A percentile compares a stretch with the other conserved stretches of the same genome.
These are phyloP conservation scores for Agaricus blazei DNA, from an alignment of 768 basidiomycete species.

Conservation along the genomic window DNA sequence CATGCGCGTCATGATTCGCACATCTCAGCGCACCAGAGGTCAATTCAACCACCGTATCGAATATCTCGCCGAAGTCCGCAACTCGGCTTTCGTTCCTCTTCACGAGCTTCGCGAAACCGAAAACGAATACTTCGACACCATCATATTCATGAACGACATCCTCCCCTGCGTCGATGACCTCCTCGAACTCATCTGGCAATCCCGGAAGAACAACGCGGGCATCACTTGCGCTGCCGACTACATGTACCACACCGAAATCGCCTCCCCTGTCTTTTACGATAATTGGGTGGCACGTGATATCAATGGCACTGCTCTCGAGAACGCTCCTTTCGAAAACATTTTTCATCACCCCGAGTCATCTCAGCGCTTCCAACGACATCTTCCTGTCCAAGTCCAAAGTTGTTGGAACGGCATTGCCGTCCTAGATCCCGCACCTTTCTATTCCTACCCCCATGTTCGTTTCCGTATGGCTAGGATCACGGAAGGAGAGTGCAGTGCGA, in stretches of 20 bases:
- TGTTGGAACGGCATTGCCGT: slow-evolving; percentile 99
- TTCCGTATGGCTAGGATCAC: slow-evolving; percentile 93
- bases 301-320: slow-evolving; percentile 97
- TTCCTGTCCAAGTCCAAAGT: slow-evolving; percentile 93
- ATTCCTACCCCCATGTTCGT: slow-evolving; percentile 81
- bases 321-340: slow-evolving; percentile 91
- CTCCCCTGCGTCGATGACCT: slow-evolving; percentile 97
- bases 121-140: slow-evolving; percentile 92
- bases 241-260: slow-evolving; percentile 97
- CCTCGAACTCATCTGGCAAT: slow-evolving; percentile 97
- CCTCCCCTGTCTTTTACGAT: slow-evolving; percentile 93
- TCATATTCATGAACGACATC: slow-evolving; percentile 99
- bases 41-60: slow-evolving; percentile 99
- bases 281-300: slow-evolving; percentile 99
- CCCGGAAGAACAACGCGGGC: slow-evolving; percentile 87
- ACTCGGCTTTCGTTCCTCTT: slow-evolving; percentile 92
- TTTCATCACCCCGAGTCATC: slow-evolving; percentile 82
- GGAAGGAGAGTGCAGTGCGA: slow-evolving; percentile 91
- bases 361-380: slow-evolving; percentile 82
- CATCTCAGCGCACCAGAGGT: slow-evolving; percentile 87
- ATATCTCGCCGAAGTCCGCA: slow-evolving; percentile 99
- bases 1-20: slow-evolving; percentile 88
- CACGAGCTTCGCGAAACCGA: slow-evolving; percentile 90
- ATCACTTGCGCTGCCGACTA: slow-evolving; percentile 99
- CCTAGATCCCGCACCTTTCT: slow-evolving; percentile 94